These are phyloP conservation scores for Saccharomyces hybrid DNA, from an alignment of 1,139 yeast genomes.

Conservation along the genomic window DNA sequence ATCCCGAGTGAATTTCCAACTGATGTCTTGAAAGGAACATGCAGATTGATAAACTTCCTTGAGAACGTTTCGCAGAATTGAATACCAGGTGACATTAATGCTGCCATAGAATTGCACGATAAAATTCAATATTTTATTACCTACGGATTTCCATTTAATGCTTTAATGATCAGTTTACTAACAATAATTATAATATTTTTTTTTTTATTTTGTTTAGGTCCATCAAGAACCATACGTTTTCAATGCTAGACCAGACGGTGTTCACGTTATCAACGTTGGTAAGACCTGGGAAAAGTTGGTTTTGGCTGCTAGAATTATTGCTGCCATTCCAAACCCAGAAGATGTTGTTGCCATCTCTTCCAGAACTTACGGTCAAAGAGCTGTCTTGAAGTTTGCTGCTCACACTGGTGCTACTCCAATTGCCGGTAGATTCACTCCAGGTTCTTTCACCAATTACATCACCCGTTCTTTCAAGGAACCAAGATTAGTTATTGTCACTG, in stretches of 20 bases:
- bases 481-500: conserved; percentile 97
- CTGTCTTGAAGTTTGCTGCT: conserved; percentile 97
- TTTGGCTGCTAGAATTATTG: conserved; percentile 98
- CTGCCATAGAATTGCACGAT: neutral
- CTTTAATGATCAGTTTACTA: conserved; percentile 30
- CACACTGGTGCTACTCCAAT: conserved; percentile 99
- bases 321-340: conserved; percentile 96
- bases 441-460: conserved; percentile 99
- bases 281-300: conserved; percentile 99
- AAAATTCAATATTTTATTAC: neutral
- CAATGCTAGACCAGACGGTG: conserved; percentile 99
- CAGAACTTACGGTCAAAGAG: conserved; percentile 99
- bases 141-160: neutral
- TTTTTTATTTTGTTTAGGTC: conserved; percentile 43
- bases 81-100: neutral
- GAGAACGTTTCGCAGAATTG: neutral
- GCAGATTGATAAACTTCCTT: neutral
- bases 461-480: conserved; percentile 99
- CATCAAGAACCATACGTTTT: conserved; percentile 99
- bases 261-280: conserved; percentile 93
- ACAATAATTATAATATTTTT: conserved; percentile 22
- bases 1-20: neutral
- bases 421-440: conserved; percentile 99
- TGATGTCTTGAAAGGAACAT: neutral
- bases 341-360: conserved; percentile 98